phyloP scores from a whole-genome alignment of 495 filamentous ascomycete species.

The Penicillium angulare region DNA sequence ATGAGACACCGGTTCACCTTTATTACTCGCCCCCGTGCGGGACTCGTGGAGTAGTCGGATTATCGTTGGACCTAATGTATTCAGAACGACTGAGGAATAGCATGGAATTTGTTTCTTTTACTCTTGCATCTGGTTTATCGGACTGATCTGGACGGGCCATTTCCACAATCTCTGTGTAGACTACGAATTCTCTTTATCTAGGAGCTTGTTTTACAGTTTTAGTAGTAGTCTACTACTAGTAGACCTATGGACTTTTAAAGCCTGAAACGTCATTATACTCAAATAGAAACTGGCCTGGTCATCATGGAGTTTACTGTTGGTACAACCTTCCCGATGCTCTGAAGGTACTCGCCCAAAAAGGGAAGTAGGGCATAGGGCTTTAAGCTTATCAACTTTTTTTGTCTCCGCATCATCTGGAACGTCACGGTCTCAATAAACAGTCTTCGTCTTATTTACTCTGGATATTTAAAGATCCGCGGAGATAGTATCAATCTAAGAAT shows the following conservation, averaged over 20 bases:
- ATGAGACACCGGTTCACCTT: constrained; percentile 16
- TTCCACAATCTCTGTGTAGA: constrained; percentile 7
- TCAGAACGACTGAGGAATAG: constrained; percentile 40
- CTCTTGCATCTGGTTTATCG: constrained; percentile 13
- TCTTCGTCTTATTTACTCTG: constrained; percentile 3
- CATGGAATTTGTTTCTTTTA: constrained; percentile 21
- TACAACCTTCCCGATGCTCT: too few relatives aligned
- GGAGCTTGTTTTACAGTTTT: too few relatives aligned
- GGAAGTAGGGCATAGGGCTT: constrained; percentile 50
- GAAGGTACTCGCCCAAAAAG: constrained; percentile 20
- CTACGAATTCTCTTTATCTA: background rate
- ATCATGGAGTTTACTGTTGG: too few relatives aligned
- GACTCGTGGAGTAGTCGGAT: constrained; percentile 18
- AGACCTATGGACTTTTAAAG: too few relatives aligned
- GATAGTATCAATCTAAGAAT: background rate
- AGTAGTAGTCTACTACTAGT: too few relatives aligned
- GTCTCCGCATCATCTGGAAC: constrained; percentile 13
- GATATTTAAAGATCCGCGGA: background rate
- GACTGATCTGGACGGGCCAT: background rate
- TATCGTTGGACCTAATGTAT: constrained; percentile 41
- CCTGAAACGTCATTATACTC: too few relatives aligned
- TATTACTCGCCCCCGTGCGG: constrained; percentile 16
- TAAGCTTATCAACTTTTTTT: constrained; percentile 35
- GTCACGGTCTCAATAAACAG: constrained; percentile 9
- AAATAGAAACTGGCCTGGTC: too few relatives aligned